Percentiles rank a stretch among this genome's conserved stretches.
phyloP scores from a whole-genome alignment of 108 stramenopile genomes.

The Stephanodiscus minutulus region DNA sequence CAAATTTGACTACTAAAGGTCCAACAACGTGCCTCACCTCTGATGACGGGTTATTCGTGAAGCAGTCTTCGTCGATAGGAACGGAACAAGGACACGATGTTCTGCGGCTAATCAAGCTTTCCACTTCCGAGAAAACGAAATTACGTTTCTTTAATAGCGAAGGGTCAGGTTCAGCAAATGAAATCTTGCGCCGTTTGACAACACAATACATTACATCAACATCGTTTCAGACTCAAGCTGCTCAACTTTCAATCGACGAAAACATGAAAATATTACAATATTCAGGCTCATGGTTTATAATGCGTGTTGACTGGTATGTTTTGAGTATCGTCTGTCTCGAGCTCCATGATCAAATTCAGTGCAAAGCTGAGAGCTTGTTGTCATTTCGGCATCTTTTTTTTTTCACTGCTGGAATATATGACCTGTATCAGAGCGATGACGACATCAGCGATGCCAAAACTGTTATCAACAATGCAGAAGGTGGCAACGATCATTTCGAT shows the following conservation, averaged over 20 bases:
- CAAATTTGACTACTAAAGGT: not conserved
- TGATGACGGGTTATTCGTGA: not conserved
- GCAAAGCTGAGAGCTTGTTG: conserved; percentile 20
- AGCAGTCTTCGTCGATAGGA: conserved; percentile 5
- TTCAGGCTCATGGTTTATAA: conserved; percentile 67
- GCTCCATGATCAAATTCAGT: conserved; percentile 19
- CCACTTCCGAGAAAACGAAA: conserved; percentile 50
- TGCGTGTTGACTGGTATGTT: conserved; percentile 64
- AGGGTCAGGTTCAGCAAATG: conserved; percentile 47
- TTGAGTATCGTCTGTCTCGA: conserved; percentile 61
- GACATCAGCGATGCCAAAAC: conserved; percentile 43
- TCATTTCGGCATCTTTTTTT: conserved; percentile 54
- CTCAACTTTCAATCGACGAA: conserved; percentile 49
- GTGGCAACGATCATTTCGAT: conserved; percentile 58
- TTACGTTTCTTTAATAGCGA: conserved; percentile 64
- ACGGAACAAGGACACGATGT: conserved; percentile 51
- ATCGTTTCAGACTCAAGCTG: conserved; percentile 44
- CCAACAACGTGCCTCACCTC: not conserved
- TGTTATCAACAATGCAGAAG: conserved; percentile 38
- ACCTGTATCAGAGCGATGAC: conserved; percentile 71
- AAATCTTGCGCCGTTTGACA: conserved; percentile 48
- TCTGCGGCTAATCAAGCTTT: conserved; percentile 60
- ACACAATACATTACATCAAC: conserved; percentile 53
- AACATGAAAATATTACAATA: conserved; percentile 35
- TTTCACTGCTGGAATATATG: conserved; percentile 69